Conservation (phyloP, 2,329 filamentous ascomycete genomes). For the Phyllosticta citribraziliensis region DNA sequence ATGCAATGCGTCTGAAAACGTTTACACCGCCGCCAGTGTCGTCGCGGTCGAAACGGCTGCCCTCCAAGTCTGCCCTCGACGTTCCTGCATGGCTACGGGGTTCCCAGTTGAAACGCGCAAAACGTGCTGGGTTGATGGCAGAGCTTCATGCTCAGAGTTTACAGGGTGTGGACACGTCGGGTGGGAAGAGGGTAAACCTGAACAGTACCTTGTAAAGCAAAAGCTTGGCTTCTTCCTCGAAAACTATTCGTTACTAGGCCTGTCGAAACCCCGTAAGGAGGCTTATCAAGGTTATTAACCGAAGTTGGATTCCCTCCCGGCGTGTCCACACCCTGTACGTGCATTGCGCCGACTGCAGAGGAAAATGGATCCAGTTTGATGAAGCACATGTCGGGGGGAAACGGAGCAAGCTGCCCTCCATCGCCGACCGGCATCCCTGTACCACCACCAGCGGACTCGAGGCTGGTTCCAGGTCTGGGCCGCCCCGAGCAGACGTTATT, state of each 20-base stretch:
- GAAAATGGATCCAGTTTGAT: background rate
- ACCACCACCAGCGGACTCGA: background rate
- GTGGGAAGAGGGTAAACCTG: too few relatives aligned
- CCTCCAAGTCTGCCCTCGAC: background rate
- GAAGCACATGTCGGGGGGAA: background rate
- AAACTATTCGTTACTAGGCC: too few relatives aligned
- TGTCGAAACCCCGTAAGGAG: too few relatives aligned
- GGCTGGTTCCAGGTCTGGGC: constrained; percentile 10
- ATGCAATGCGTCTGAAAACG: background rate
- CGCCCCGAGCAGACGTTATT: constrained; percentile 11
- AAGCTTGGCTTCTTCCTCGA: too few relatives aligned
- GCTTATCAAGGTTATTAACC: too few relatives aligned
- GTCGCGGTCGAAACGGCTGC: background rate
- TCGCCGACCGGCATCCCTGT: background rate
- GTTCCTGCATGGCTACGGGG: constrained; percentile 11
- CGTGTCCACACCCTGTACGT: background rate
- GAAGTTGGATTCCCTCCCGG: too few relatives aligned
- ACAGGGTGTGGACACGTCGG: too few relatives aligned
- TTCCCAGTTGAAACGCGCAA: background rate
- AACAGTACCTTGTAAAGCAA: too few relatives aligned
- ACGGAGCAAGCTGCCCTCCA: background rate
- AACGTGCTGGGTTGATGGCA: background rate
- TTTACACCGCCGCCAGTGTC: background rate
- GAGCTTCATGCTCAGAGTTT: background rate
- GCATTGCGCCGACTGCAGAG: background rate